Evolutionary conservation across 345 rosid species (phyloP).

Genomic region (Salix brachista): DNA sequence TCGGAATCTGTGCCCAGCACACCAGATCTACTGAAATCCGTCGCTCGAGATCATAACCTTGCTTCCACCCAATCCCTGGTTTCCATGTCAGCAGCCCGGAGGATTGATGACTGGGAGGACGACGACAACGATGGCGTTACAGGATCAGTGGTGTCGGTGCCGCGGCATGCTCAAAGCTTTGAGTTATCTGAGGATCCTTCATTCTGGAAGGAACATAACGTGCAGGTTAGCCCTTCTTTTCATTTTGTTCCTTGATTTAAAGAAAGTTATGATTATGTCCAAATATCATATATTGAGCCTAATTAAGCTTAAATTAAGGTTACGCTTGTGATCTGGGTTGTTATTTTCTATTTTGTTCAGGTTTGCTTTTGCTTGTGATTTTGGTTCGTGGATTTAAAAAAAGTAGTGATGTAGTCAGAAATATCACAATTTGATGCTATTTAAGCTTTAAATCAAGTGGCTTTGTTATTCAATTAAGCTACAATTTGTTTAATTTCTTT

Average conservation of each 20-base stretch:
- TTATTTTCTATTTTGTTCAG: slow-evolving; percentile 43
- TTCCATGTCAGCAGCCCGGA: slow-evolving; percentile 34
- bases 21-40: slow-evolving; percentile 50
- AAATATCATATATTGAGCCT: background rate
- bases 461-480: background rate
- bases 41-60: slow-evolving; percentile 30
- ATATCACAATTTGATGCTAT: background rate
- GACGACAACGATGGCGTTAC: slow-evolving; percentile 16
- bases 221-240: slow-evolving; percentile 50
- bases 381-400: no score
- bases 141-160: slow-evolving; percentile 20
- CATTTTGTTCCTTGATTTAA: background rate
- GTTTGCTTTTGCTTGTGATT: slow-evolving; percentile 15
- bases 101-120: slow-evolving; percentile 41
- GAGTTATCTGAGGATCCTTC: slow-evolving; percentile 86
- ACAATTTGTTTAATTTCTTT: background rate
- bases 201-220: slow-evolving; percentile 93
- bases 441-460: background rate
- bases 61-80: slow-evolving; percentile 19
- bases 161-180: slow-evolving; percentile 45
- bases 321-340: no score
- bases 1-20: slow-evolving; percentile 47
- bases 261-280: background rate
- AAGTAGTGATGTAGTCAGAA: background rate
- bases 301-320: background rate